A percentile compares a stretch with the other conserved stretches of the same genome.
These are phyloP conservation scores for Penicillium sp. DNA, from an alignment of 2,329 filamentous ascomycete species.

Conservation along the genomic window DNA sequence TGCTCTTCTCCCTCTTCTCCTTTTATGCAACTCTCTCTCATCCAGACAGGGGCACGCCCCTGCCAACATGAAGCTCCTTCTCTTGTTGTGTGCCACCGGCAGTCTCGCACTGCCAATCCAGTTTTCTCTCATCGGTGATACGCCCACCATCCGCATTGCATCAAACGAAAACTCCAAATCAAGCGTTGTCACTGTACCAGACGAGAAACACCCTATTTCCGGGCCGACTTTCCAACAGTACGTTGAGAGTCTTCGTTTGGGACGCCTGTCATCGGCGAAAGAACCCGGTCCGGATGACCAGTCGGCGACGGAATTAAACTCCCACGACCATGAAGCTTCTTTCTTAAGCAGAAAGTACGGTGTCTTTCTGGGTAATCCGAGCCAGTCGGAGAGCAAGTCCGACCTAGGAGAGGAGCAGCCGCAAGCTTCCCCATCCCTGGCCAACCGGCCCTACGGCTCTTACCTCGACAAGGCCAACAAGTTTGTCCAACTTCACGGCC, in stretches of 20 bases:
- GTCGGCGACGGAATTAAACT: neutral
- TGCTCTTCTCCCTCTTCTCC: neutral
- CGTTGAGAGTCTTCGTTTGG: conserved; percentile 1
- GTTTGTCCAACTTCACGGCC: neutral
- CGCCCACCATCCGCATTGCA: neutral
- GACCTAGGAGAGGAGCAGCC: neutral
- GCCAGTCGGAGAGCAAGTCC: too few species aligned
- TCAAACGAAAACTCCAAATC: neutral
- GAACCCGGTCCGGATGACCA: neutral
- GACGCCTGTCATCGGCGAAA: conserved; percentile 1
- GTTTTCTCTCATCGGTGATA: conserved; percentile 1
- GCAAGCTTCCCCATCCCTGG: neutral
- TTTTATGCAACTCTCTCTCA: neutral
- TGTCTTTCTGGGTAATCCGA: neutral
- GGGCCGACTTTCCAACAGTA: conserved; percentile 13
- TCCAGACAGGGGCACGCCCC: neutral
- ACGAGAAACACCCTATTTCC: neutral
- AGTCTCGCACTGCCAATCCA: conserved; percentile 14
- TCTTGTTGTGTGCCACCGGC: conserved; percentile 5
- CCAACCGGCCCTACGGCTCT: neutral
- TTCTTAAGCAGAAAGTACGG: neutral
- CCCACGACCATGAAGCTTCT: neutral
- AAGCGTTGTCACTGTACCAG: neutral
- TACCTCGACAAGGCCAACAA: neutral
- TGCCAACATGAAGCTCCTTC: conserved; percentile 15